These are phyloP conservation scores for Solanum appendiculatum DNA, from an alignment of 257 asterid genomes.

Conservation along the genomic window DNA sequence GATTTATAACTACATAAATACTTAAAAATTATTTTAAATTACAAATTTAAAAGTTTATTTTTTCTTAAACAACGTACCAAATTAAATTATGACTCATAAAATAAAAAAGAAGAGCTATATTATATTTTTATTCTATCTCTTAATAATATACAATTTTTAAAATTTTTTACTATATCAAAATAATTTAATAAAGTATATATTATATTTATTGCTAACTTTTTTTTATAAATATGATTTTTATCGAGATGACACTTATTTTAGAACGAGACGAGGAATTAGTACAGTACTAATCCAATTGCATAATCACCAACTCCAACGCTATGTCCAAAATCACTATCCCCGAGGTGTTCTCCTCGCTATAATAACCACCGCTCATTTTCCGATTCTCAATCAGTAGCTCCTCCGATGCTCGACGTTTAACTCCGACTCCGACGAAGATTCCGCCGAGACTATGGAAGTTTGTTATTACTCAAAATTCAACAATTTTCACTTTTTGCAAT, in stretches of 20 bases:
- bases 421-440: neutral
- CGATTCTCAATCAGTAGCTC: neutral
- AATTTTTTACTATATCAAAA: no score
- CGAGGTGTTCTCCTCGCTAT: neutral
- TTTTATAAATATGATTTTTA: no score
- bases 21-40: no score
- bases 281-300: neutral
- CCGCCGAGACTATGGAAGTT: neutral
- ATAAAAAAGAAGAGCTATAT: neutral
- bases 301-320: neutral
- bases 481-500: neutral
- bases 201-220: no score
- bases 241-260: no score
- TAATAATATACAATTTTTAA: no score
- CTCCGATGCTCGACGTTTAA: neutral
- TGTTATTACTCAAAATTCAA: neutral
- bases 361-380: neutral
- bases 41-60: no score
- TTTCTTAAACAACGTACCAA: no score
- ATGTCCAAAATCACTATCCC: neutral
- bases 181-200: no score
- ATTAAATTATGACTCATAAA: no score
- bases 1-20: neutral
- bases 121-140: no score
- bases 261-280: accelerated